Conservation (phyloP, 139 green algal genomes). For the Chlorella vulgaris region DNA sequence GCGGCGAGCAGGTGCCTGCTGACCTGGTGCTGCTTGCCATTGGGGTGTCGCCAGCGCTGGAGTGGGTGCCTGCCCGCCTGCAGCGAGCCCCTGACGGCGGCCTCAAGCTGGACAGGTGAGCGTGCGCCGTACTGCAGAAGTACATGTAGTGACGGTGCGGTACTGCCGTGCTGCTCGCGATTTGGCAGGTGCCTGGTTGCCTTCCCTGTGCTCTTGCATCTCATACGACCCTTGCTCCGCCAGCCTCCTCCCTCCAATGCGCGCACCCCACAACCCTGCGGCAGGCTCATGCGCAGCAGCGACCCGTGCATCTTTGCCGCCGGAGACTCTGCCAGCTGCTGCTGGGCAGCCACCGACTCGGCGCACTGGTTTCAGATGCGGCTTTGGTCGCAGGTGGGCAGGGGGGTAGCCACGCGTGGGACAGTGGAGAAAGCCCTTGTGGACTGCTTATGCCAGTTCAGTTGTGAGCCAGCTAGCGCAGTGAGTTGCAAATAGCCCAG, state of each 20-base stretch:
- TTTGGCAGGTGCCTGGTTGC: too few species aligned
- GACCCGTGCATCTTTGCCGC: conserved; percentile 70
- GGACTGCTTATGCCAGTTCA: background rate
- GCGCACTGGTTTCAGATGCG: conserved; percentile 88
- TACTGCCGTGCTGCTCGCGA: background rate
- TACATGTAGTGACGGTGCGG: background rate
- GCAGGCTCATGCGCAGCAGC: conserved; percentile 50
- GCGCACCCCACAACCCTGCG: background rate
- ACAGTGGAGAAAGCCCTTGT: background rate
- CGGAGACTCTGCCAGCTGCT: conserved; percentile 69
- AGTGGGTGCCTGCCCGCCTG: conserved; percentile 66
- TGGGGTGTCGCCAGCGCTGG: conserved; percentile 67
- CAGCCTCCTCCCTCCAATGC: background rate
- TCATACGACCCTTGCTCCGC: too few species aligned
- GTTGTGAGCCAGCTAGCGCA: background rate
- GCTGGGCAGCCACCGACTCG: background rate
- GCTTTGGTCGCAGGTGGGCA: conserved; percentile 67
- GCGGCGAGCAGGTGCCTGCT: conserved; percentile 44
- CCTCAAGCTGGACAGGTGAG: conserved; percentile 61
- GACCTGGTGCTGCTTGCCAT: conserved; percentile 78
- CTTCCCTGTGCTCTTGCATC: too few species aligned
- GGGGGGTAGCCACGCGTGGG: background rate
- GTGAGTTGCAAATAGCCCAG: background rate
- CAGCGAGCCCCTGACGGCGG: conserved; percentile 64
- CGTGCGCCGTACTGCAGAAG: background rate